These are phyloP conservation scores for Solanum sejunctum DNA, from an alignment of 257 asterid species.

Conservation along the genomic window DNA sequence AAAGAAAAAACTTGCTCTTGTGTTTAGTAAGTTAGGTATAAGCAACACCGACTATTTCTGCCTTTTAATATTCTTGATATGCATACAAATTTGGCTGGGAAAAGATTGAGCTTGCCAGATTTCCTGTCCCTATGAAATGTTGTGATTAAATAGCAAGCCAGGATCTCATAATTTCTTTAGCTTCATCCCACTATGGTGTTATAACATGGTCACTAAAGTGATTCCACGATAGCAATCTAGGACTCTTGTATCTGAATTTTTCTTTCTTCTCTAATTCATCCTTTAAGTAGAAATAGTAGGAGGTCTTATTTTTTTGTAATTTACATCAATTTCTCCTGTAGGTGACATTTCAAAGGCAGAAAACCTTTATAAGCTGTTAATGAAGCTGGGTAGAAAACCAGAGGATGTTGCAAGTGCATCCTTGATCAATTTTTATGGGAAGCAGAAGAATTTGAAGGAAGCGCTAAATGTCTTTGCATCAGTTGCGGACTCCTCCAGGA, in stretches of 20 bases:
- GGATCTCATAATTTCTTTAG: background rate
- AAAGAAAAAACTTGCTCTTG: conserved; percentile 1
- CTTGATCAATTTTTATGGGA: conserved; percentile 56
- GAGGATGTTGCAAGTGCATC: conserved; percentile 58
- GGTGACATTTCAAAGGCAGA: conserved; percentile 44
- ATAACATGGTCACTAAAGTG: background rate
- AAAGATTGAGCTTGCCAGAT: background rate
- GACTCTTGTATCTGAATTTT: background rate
- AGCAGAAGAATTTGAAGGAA: conserved; percentile 39
- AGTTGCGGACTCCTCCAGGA: conserved; percentile 20
- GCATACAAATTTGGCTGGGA: background rate
- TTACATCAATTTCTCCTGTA: conserved; percentile 23
- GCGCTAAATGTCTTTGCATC: conserved; percentile 47
- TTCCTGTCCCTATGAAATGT: background rate
- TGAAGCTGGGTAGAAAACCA: conserved; percentile 34
- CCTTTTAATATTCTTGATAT: background rate
- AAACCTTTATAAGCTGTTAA: conserved; percentile 51
- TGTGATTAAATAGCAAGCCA: background rate
- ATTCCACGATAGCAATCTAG: background rate
- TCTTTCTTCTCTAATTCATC: background rate
- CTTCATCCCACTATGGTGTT: background rate
- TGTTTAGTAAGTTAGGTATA: background rate
- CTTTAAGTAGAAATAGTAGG: background rate
- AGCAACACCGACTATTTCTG: background rate
- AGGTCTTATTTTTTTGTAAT: conserved; percentile 4